Percentiles rank a stretch among this genome's conserved stretches.
phyloP scores from a whole-genome alignment of 768 basidiomycete species.

The Macrolepiota albuminosa region DNA sequence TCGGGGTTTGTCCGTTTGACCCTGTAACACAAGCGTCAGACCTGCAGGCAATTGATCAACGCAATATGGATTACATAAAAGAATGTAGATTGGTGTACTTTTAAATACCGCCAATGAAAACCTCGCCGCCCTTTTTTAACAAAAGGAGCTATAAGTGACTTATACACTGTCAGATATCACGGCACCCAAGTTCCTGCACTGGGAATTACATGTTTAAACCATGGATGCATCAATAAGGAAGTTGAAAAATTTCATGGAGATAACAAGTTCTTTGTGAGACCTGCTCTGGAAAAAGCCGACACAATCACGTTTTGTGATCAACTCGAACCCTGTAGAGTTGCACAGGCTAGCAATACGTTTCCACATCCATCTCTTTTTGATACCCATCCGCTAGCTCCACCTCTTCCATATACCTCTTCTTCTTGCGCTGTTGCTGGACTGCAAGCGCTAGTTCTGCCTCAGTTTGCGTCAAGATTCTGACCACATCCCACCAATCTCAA shows the following conservation, averaged over 20 bases:
- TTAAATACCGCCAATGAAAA: background rate
- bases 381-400: slow-evolving; percentile 28
- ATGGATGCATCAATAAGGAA: background rate
- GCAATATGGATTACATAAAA: no score
- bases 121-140: background rate
- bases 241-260: background rate
- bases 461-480: slow-evolving; percentile 16
- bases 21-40: no score
- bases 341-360: slow-evolving; percentile 10
- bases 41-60: no score
- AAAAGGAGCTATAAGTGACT: background rate
- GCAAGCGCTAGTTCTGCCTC: slow-evolving; percentile 45
- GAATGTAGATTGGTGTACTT: background rate
- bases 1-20: no score
- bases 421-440: slow-evolving; percentile 23
- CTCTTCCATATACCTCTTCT: slow-evolving; percentile 19
- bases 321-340: background rate
- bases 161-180: background rate
- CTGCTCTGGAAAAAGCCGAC: slow-evolving; percentile 18
- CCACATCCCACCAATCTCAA: slow-evolving; percentile 9
- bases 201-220: background rate
- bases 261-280: background rate
- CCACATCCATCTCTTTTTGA: slow-evolving; percentile 20
- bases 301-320: slow-evolving; percentile 13
- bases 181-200: background rate